Base-by-base conservation (phyloP, 345 rosid species). In the Eucalyptus pauciflora region DNA sequence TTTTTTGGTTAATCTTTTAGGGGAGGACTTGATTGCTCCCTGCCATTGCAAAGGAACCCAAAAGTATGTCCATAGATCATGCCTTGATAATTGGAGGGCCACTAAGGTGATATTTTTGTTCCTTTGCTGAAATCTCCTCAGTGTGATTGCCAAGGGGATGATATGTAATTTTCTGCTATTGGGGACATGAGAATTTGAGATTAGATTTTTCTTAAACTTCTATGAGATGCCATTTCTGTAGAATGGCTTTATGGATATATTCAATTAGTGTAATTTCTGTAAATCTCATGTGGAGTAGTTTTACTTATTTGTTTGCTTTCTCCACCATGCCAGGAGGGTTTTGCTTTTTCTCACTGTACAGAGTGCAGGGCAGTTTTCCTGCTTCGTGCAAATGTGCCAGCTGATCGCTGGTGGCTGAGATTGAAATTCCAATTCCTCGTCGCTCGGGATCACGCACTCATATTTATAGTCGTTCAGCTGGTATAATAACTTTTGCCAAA, bases 341-440 rank as follows among this genome's bases (percentile, higher is more conserved):
- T 97, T 95, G 99, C 99, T 89, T 98, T 98, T 94, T 95, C 99
- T 87, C 99, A 98, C 92, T 98, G 99, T 93, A 97, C 99, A 87
- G 99, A 98, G 91, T 98, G 99, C 95, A 94, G 99, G 92, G 99
- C 98, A 18, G 89, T 93, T 89, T 98, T 98, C 92, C 89, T 96
- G 92, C 94, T 98, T 89, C 95, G 99, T 86, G 98, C 99, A 86
- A 97, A 98, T 93, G 97, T 96, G 62, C 99, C 99, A 85, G 91
- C 99, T 89, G 99, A 98, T 88, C 95, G 99, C 90, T 98, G 99
- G 99, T 96, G 99, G 99, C 91, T 97, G 93, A 96, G 99, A 92
- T 91, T 98, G 96, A 97, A 97, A 93, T 98, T 98, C 91, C 99
- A 97, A 95, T 93, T 98, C 89, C 95, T 98, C 50, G 99, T 98